These are phyloP conservation scores for Vaccinium darrowii DNA, from an alignment of 148 eudicot species.

Conservation along the genomic window DNA sequence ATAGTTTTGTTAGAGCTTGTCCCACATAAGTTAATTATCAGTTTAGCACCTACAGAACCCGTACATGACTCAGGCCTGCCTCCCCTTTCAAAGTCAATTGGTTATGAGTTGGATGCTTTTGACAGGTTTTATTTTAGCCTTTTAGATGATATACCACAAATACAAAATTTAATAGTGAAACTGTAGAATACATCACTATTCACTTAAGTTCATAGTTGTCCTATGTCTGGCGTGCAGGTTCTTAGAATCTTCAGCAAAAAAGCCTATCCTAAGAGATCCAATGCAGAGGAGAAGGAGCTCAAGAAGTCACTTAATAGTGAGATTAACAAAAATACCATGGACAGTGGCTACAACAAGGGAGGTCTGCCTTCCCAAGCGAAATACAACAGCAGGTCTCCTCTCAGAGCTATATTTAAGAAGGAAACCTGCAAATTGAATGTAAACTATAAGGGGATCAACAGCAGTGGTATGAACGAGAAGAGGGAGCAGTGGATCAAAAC, in stretches of 20 bases:
- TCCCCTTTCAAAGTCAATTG: not conserved
- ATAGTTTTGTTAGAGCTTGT: not conserved
- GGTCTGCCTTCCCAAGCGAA: slow-evolving; percentile 19
- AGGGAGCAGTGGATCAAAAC: slow-evolving; percentile 72
- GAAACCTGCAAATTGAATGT: slow-evolving; percentile 16
- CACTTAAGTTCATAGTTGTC: not conserved
- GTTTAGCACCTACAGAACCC: not conserved
- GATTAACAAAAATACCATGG: slow-evolving; percentile 17
- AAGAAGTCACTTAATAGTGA: slow-evolving; percentile 18
- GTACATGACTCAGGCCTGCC: not conserved
- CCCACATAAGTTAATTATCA: not conserved
- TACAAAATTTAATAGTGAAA: not conserved
- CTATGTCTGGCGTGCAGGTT: slow-evolving; percentile 23
- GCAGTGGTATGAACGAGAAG: slow-evolving; percentile 18
- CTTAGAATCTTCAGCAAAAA: slow-evolving; percentile 42
- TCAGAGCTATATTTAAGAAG: slow-evolving; percentile 20
- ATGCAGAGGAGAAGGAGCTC: slow-evolving; percentile 23
- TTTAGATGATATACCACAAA: not conserved
- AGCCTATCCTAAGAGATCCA: slow-evolving; percentile 46
- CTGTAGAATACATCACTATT: not conserved
- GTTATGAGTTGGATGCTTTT: not conserved
- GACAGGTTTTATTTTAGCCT: not conserved
- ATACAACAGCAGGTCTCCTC: slow-evolving; percentile 20
- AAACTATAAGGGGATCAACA: slow-evolving; percentile 22
- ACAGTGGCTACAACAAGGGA: slow-evolving; percentile 9